Conservation (phyloP, 2,329 filamentous ascomycete species). For the Lachnellula occidentalis region DNA sequence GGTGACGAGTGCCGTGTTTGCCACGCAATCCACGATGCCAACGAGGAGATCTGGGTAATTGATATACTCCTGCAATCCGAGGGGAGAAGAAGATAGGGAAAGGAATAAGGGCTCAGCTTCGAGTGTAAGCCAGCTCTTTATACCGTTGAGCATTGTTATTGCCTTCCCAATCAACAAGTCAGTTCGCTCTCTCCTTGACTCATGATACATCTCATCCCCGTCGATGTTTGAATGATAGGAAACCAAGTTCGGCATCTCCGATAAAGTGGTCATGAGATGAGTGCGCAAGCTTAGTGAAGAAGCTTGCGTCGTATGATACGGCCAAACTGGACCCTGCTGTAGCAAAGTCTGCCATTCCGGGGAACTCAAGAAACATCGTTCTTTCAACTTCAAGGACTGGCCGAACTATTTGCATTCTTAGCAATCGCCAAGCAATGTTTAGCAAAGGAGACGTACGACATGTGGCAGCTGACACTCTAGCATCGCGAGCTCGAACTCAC, state of each 20-base stretch:
- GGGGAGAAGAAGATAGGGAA: background rate
- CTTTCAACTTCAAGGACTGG: background rate
- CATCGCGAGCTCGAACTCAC: slow-evolving; percentile 13
- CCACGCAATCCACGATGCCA: background rate
- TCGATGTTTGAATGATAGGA: background rate
- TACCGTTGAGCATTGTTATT: background rate
- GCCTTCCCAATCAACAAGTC: background rate
- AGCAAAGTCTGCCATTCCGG: slow-evolving; percentile 2
- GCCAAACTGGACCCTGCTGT: background rate
- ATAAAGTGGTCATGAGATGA: background rate
- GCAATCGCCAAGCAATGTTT: background rate
- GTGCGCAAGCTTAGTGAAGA: background rate
- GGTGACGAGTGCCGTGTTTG: background rate
- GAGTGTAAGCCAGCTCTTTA: background rate
- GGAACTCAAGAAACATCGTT: background rate
- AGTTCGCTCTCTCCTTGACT: background rate
- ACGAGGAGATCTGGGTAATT: background rate
- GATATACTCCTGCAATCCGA: background rate
- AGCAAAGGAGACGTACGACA: slow-evolving; percentile 5
- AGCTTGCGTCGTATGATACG: background rate
- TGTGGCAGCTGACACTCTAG: slow-evolving; percentile 15
- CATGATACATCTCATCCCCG: background rate
- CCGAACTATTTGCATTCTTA: background rate
- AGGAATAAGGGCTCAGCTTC: background rate
- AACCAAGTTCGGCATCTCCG: background rate